Conservation (phyloP, 2,329 filamentous ascomycete genomes). For the Colletotrichum higginsianum region DNA sequence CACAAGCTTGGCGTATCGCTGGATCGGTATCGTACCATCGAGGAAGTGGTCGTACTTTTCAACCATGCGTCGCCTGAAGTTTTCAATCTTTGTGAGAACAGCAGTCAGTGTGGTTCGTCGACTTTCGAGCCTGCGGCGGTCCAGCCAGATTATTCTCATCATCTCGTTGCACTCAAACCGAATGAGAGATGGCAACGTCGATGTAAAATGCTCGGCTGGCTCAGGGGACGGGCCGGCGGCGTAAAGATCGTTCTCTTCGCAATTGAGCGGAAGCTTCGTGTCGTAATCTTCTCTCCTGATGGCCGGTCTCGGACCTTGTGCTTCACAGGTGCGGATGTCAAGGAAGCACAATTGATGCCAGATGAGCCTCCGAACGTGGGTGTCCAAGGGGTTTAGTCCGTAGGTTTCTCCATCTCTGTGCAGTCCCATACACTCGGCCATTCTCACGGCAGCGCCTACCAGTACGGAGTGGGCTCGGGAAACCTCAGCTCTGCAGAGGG, state of each 20-base stretch:
- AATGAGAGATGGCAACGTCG: constrained; percentile 77
- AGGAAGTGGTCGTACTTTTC: constrained; percentile 77
- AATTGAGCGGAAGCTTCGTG: constrained; percentile 79
- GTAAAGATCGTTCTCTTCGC: constrained; percentile 76
- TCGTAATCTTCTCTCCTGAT: constrained; percentile 84
- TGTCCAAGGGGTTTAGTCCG: constrained; percentile 76
- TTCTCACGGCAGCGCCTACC: constrained; percentile 78
- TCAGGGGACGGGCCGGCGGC: constrained; percentile 57
- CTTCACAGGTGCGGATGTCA: constrained; percentile 81
- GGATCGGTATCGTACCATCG: constrained; percentile 71
- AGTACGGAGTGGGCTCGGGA: constrained; percentile 82
- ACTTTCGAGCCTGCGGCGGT: constrained; percentile 75
- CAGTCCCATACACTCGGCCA: constrained; percentile 84
- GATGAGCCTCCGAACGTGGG: constrained; percentile 78
- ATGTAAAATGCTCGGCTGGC: constrained; percentile 73
- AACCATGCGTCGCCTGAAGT: constrained; percentile 75
- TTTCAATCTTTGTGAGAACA: constrained; percentile 77
- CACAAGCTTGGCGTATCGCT: constrained; percentile 74
- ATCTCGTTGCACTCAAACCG: constrained; percentile 82
- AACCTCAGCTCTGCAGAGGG: constrained; percentile 79
- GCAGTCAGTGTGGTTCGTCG: constrained; percentile 74
- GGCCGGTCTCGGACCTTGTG: constrained; percentile 78
- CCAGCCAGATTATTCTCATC: constrained; percentile 78
- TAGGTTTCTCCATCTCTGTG: constrained; percentile 80
- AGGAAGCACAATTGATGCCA: constrained; percentile 87